A percentile compares a stretch with the other conserved stretches of the same genome.
Conservation (phyloP, 495 filamentous ascomycete species). For the Arthonia radiata region DNA sequence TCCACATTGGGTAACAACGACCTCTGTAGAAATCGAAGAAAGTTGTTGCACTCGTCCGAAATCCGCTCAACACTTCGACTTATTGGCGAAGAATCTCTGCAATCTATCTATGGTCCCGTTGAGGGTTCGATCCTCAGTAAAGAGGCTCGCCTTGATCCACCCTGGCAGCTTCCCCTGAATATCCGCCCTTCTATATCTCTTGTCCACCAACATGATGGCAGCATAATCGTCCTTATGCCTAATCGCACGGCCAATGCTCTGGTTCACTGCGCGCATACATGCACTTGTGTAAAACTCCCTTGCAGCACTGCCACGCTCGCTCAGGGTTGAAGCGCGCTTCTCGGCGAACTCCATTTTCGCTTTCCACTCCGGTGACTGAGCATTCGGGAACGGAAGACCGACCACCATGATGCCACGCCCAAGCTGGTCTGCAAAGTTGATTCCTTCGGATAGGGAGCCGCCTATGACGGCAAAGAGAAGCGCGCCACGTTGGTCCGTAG, state of each 20-base stretch:
- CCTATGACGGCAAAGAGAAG: slow-evolving; percentile 85
- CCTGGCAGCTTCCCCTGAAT: slow-evolving; percentile 60
- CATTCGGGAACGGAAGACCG: slow-evolving; percentile 83
- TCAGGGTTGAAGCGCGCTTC: slow-evolving; percentile 19
- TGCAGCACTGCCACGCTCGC: slow-evolving; percentile 26
- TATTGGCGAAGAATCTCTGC: too few species aligned
- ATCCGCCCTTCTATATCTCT: slow-evolving; percentile 39
- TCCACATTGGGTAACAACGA: too few species aligned
- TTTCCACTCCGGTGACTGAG: slow-evolving; percentile 71
- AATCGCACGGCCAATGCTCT: slow-evolving; percentile 83
- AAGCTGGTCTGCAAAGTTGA: slow-evolving; percentile 87
- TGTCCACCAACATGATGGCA: slow-evolving; percentile 64
- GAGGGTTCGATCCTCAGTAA: too few species aligned
- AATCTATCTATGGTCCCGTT: too few species aligned
- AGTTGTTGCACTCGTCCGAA: too few species aligned
- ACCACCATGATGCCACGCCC: slow-evolving; percentile 75
- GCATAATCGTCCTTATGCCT: slow-evolving; percentile 75
- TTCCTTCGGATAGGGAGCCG: slow-evolving; percentile 84
- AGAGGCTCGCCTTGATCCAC: slow-evolving; percentile 66
- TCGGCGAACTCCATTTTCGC: slow-evolving; percentile 76
- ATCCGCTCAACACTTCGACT: too few species aligned
- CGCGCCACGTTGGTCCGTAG: slow-evolving; percentile 36
- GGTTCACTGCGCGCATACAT: slow-evolving; percentile 92
- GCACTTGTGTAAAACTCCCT: slow-evolving; percentile 83
- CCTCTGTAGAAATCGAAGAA: too few species aligned